Evolutionary conservation across 306 rosid genomes (phyloP).

Genomic region (Begonia masoniana): DNA sequence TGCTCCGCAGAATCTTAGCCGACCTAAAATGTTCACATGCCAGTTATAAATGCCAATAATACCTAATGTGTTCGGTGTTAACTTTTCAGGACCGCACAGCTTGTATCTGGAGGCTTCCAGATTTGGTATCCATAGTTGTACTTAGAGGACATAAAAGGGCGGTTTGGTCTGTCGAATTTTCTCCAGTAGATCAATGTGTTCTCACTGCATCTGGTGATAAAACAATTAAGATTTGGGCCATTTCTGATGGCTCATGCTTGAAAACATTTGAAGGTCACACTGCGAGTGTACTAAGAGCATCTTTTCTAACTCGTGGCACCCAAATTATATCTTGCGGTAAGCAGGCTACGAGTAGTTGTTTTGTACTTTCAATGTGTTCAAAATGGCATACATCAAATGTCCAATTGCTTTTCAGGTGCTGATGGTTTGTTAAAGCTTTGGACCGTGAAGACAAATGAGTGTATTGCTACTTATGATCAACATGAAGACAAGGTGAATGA

Average conservation of each 20-base stretch:
- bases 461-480: slow-evolving; percentile 74
- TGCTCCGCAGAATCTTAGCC: too few relatives aligned
- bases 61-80: background rate
- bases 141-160: slow-evolving; percentile 94
- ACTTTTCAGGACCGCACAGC: slow-evolving; percentile 81
- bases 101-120: slow-evolving; percentile 91
- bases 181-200: slow-evolving; percentile 94
- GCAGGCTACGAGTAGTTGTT: slow-evolving; percentile 5
- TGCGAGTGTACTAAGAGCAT: slow-evolving; percentile 79
- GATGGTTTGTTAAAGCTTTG: slow-evolving; percentile 86
- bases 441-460: slow-evolving; percentile 76
- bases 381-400: background rate
- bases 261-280: slow-evolving; percentile 92
- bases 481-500: slow-evolving; percentile 78
- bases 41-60: too few relatives aligned
- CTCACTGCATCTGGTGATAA: slow-evolving; percentile 93
- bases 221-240: slow-evolving; percentile 85
- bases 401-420: slow-evolving; percentile 49
- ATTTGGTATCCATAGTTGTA: slow-evolving; percentile 53
- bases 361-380: background rate
- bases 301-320: slow-evolving; percentile 85
- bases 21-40: too few relatives aligned
- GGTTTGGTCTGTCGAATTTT: slow-evolving; percentile 92
- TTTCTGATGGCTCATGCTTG: slow-evolving; percentile 90
- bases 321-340: slow-evolving; percentile 83